Evolutionary conservation across 2,329 filamentous ascomycete genomes (phyloP), one percentile per base, ranked within the genome.

Genomic region (Neospermospora avenae): DNA sequence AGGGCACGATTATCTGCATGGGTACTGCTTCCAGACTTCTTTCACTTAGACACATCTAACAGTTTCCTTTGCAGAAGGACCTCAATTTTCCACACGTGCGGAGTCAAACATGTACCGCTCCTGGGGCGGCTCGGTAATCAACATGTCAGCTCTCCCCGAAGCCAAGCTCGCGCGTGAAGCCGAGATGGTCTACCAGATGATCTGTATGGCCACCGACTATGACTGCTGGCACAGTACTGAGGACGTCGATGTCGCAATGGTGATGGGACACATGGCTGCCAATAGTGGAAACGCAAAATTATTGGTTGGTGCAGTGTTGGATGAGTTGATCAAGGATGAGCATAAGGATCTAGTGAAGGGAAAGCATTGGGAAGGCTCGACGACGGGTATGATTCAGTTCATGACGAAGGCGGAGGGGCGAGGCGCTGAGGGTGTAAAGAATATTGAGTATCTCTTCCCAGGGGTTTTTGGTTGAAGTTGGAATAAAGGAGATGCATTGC

Each of bases 191-290:
- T 98, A 98, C 77, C 92, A 96, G 79, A 96, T 97, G 84, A 96
- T 99, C 72, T 96, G 93, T 81, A 99, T 99, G 95, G 91, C 91
- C 35, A 99, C 95, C 28, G 95, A 99, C 80, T 99, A 99, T 76
- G 95, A 99, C 80, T 98, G 93, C 85, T 99, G 95, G 95, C 89
- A 93, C 73, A 86, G 84, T 20, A 84, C 83, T 52, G 89, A 86
- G 60, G 90, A 90, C 66, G 95, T 99, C 64, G 93, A 92, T 63
- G 95, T 99, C 22, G 90, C 93, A 75, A 96, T 98, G 90, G 95
- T 99, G 58, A 91, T 96, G 86, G 89, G 86, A 63, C 91, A 96
- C 77, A 99, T 99, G 95, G 88, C 89, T 73, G 89, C 91, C 67
- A 99, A 99, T 76, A 83, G 90, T 55, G 82, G 88, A 72, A 99